Evolutionary conservation across 2,329 filamentous ascomycete species (phyloP).

Genomic region (Rutstroemia sp.): DNA sequence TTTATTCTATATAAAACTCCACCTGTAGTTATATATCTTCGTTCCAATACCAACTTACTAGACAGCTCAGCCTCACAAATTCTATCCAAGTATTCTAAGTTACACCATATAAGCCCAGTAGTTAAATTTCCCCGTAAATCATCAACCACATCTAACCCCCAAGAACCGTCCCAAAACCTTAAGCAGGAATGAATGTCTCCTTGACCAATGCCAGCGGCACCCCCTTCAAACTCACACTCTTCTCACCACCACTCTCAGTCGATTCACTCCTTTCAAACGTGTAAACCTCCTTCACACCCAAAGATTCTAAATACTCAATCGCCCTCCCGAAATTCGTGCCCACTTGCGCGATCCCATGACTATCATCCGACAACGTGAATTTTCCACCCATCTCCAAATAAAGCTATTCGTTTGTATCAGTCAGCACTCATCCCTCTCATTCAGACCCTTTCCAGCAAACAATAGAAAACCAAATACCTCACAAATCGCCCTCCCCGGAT

Average conservation of each 20-base stretch:
- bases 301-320: slow-evolving; percentile 59
- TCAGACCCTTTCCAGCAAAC: neutral
- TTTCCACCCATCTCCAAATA: slow-evolving; percentile 67
- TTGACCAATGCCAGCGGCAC: slow-evolving; percentile 17
- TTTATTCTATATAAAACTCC: no score
- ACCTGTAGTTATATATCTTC: no score
- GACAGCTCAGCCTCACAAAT: no score
- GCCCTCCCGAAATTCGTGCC: slow-evolving; percentile 74
- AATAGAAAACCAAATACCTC: slow-evolving; percentile 32
- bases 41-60: no score
- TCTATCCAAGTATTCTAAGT: no score
- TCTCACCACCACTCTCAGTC: neutral
- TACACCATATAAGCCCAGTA: no score
- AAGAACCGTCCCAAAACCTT: no score
- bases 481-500: slow-evolving; percentile 73
- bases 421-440: neutral
- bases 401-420: slow-evolving; percentile 29
- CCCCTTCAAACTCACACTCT: slow-evolving; percentile 7
- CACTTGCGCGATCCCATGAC: slow-evolving; percentile 80
- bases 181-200: slow-evolving; percentile 16
- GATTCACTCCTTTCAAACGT: slow-evolving; percentile 14
- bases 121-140: no score
- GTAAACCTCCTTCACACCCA: slow-evolving; percentile 56
- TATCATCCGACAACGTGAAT: slow-evolving; percentile 92
- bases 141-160: no score